Conservation (phyloP, 108 stramenopile genomes). For the Aurantiochytrium sp. region DNA sequence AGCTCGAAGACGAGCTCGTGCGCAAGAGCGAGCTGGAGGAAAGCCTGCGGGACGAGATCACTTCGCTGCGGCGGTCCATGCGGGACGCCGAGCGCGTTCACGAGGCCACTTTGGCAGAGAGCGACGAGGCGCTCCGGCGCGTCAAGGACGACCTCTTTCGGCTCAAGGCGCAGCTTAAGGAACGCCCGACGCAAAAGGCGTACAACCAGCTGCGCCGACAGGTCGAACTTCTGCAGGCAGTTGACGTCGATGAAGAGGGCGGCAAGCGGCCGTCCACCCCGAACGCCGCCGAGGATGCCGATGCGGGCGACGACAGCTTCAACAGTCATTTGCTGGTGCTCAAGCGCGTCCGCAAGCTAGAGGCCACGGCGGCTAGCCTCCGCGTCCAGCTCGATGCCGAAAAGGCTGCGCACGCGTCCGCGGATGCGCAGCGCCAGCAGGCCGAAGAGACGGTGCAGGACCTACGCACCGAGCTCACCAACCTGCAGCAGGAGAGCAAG, state of each 20-base stretch:
- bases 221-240: neutral
- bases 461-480: neutral
- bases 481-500: neutral
- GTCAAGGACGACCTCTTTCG: neutral
- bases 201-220: neutral
- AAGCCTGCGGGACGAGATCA: neutral
- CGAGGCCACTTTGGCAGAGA: neutral
- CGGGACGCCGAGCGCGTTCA: neutral
- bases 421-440: neutral
- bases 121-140: neutral
- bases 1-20: slow-evolving; percentile 12
- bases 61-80: neutral
- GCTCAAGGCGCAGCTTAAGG: neutral
- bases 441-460: neutral
- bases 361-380: neutral
- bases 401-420: neutral
- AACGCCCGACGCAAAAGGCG: neutral
- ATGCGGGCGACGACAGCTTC: neutral
- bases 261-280: neutral
- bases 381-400: neutral
- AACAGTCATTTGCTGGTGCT: neutral
- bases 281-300: neutral
- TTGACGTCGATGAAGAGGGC: neutral
- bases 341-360: neutral
- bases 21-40: neutral